Evolutionary conservation across 2,329 filamentous ascomycete species (phyloP).

Genomic region (Paecilomyces sp.): DNA sequence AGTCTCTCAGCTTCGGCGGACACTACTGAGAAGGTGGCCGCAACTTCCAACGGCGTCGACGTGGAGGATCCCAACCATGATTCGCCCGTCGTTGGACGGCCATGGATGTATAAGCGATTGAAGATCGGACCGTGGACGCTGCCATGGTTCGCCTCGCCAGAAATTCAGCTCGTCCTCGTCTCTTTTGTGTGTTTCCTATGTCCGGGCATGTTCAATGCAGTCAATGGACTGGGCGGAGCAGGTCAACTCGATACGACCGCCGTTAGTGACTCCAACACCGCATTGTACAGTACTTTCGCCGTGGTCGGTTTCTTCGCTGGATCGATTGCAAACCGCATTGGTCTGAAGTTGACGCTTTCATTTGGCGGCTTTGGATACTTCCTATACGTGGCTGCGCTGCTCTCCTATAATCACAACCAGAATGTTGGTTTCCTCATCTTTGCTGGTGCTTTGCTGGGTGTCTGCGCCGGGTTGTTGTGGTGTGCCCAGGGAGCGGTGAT

Average conservation of each 20-base stretch:
- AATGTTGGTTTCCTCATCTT: constrained; percentile 45
- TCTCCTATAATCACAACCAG: constrained; percentile 44
- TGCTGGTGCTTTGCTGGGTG: constrained; percentile 42
- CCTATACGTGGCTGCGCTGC: constrained; percentile 42
- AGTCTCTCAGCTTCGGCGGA: not conserved
- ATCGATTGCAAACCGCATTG: constrained; percentile 38
- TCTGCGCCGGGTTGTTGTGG: constrained; percentile 45
- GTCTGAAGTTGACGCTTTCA: constrained; percentile 36
- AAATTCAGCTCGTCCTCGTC: constrained; percentile 64
- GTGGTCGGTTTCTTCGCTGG: constrained; percentile 58
- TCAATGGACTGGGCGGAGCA: constrained; percentile 58
- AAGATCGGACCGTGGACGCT: constrained; percentile 49
- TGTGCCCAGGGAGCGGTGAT: constrained; percentile 46
- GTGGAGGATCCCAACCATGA: constrained; percentile 8
- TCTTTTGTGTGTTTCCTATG: constrained; percentile 65
- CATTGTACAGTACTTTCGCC: constrained; percentile 66
- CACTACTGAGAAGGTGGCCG: constrained; percentile 18
- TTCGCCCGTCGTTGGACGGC: constrained; percentile 21
- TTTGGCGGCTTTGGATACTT: constrained; percentile 43
- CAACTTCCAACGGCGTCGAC: constrained; percentile 21
- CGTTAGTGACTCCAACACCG: constrained; percentile 61
- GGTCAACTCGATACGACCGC: constrained; percentile 52
- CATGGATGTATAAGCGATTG: constrained; percentile 62
- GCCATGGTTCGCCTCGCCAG: constrained; percentile 66
- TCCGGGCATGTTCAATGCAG: constrained; percentile 66